phyloP scores from a whole-genome alignment of 75 land plant species.

The Azolla pinnata region DNA sequence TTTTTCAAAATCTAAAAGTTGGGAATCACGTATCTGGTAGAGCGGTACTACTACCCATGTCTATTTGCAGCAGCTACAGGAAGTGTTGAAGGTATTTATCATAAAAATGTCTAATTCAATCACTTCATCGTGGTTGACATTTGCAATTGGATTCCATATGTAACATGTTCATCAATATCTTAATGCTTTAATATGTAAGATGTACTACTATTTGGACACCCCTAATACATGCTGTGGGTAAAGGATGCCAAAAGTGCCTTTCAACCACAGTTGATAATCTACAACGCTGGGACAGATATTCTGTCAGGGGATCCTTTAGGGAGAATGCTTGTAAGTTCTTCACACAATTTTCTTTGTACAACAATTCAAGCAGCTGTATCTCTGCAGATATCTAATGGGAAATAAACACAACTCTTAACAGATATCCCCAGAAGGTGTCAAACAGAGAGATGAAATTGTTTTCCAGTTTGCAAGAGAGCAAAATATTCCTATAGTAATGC shows the following conservation, averaged over 20 bases:
- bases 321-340: conserved; percentile 48
- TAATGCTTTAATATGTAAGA: too few species aligned
- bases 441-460: conserved; percentile 71
- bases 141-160: neutral
- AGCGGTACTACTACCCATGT: conserved; percentile 64
- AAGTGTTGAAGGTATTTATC: conserved; percentile 69
- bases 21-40: conserved; percentile 20
- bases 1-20: too few species aligned
- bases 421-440: conserved; percentile 40
- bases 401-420: neutral
- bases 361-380: neutral
- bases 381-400: neutral
- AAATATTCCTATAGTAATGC: conserved; percentile 78
- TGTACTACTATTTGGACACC: too few species aligned
- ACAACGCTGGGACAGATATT: conserved; percentile 98
- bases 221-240: conserved; percentile 3
- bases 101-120: neutral
- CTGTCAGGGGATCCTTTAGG: conserved; percentile 96
- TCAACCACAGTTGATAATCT: conserved; percentile 73
- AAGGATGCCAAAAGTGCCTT: conserved; percentile 53
- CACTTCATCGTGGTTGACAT: neutral
- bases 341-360: neutral
- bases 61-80: conserved; percentile 55
- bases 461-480: conserved; percentile 62
- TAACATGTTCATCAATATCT: neutral